A percentile compares a stretch with the other conserved stretches of the same genome.
Conservation (phyloP, 2,329 filamentous ascomycete species). For the Claviceps sp. region DNA sequence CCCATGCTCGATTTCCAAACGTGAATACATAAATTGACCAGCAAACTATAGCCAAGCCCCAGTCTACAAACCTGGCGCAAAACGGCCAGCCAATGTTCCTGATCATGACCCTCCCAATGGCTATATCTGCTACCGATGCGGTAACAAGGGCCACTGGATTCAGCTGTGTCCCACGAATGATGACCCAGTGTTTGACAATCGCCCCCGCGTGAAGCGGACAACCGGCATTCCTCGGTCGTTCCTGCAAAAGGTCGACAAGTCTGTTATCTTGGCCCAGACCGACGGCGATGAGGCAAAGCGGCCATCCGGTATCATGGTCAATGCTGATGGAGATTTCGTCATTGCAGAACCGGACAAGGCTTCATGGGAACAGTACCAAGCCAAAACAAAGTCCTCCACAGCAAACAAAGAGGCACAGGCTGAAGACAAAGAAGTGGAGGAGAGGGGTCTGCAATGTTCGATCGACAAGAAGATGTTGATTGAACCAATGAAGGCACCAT, state of each 20-base stretch:
- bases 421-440: slow-evolving; percentile 75
- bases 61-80: slow-evolving; percentile 45
- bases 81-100: slow-evolving; percentile 63
- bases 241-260: slow-evolving; percentile 89
- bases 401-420: slow-evolving; percentile 65
- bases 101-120: slow-evolving; percentile 87
- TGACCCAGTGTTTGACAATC: slow-evolving; percentile 88
- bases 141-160: slow-evolving; percentile 98
- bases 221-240: slow-evolving; percentile 95
- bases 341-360: slow-evolving; percentile 91
- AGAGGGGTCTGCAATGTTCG: slow-evolving; percentile 79
- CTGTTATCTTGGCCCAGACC: slow-evolving; percentile 58
- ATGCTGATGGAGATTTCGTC: slow-evolving; percentile 93
- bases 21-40: slow-evolving; percentile 17
- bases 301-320: slow-evolving; percentile 88
- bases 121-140: slow-evolving; percentile 93
- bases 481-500: slow-evolving; percentile 97
- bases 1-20: background rate
- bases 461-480: slow-evolving; percentile 97
- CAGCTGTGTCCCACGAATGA: slow-evolving; percentile 97
- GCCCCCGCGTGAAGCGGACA: slow-evolving; percentile 85
- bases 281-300: slow-evolving; percentile 73
- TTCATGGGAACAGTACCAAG: slow-evolving; percentile 94
- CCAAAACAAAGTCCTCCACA: slow-evolving; percentile 78
- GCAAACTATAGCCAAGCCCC: slow-evolving; percentile 40